These are phyloP conservation scores for Kockovaella imperatae DNA, from an alignment of 768 basidiomycete genomes.

Conservation along the genomic window DNA sequence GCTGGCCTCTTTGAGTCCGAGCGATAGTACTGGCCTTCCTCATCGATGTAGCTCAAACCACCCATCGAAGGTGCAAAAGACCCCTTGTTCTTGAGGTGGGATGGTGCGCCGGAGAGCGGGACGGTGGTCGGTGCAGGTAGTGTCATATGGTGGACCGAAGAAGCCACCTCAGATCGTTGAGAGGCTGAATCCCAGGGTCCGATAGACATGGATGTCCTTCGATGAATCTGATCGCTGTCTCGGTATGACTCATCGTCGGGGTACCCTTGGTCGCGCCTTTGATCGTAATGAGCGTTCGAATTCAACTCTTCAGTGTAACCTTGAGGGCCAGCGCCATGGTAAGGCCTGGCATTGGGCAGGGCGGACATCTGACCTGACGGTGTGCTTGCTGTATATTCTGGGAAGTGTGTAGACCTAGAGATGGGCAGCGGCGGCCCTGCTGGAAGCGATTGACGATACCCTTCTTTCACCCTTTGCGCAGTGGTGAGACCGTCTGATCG, in stretches of 20 bases:
- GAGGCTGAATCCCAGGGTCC: conserved; percentile 42
- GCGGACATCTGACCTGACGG: too few relatives aligned
- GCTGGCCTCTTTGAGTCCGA: conserved; percentile 18
- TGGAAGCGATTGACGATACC: too few relatives aligned
- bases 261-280: too few relatives aligned
- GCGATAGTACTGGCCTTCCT: conserved; percentile 30
- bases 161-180: conserved; percentile 19
- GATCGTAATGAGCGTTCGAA: too few relatives aligned
- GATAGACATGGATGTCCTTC: conserved; percentile 17
- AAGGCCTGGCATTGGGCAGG: too few relatives aligned
- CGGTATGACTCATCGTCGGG: too few relatives aligned
- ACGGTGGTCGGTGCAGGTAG: background rate
- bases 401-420: too few relatives aligned
- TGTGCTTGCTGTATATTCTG: too few relatives aligned
- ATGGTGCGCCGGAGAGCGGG: background rate
- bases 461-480: conserved; percentile 1
- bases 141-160: background rate
- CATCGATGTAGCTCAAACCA: conserved; percentile 34
- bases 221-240: too few relatives aligned
- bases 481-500: background rate
- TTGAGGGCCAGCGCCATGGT: too few relatives aligned
- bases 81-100: conserved; percentile 2
- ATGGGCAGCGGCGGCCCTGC: too few relatives aligned
- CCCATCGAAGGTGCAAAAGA: conserved; percentile 11
- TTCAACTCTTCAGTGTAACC: too few relatives aligned